A percentile compares a stretch with the other conserved stretches of the same genome.
Conservation (phyloP, 2,329 filamentous ascomycete species). For the Trichoderma atroviride region DNA sequence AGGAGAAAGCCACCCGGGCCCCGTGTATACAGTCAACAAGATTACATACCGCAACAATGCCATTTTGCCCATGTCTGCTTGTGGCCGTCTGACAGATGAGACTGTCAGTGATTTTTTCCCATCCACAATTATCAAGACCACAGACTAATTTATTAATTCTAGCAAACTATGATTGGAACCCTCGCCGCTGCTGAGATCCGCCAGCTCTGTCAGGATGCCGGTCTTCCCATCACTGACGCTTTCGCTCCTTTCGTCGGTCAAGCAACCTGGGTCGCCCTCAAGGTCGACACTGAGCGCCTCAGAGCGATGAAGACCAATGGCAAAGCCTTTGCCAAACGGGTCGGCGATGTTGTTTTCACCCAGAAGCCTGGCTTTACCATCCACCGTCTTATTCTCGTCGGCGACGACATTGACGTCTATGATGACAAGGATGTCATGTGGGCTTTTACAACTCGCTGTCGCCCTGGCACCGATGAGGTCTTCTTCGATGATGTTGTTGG, state of each 20-base stretch:
- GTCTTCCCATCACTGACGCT: conserved; percentile 48
- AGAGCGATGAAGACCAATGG: conserved; percentile 55
- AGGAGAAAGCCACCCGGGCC: background rate
- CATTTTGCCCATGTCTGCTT: conserved; percentile 24
- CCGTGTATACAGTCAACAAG: conserved; percentile 21
- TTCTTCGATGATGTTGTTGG: conserved; percentile 48
- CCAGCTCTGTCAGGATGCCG: background rate
- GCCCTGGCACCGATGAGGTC: conserved; percentile 47
- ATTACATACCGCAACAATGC: conserved; percentile 27
- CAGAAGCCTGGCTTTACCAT: background rate
- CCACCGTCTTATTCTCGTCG: background rate
- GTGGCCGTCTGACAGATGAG: conserved; percentile 27
- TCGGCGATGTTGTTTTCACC: conserved; percentile 49
- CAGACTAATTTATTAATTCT: background rate
- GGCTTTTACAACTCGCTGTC: conserved; percentile 52
- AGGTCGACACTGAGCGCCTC: conserved; percentile 60
- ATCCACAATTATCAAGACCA: background rate
- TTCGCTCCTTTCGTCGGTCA: conserved; percentile 51
- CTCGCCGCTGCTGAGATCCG: conserved; percentile 10
- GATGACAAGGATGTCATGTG: conserved; percentile 51
- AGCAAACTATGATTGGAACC: conserved; percentile 17
- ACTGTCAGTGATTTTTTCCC: background rate
- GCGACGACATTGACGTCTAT: conserved; percentile 35
- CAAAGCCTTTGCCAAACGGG: conserved; percentile 41
- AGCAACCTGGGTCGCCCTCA: conserved; percentile 53